Evolutionary conservation across 306 rosid genomes (phyloP).

Genomic region (Malus fusca): DNA sequence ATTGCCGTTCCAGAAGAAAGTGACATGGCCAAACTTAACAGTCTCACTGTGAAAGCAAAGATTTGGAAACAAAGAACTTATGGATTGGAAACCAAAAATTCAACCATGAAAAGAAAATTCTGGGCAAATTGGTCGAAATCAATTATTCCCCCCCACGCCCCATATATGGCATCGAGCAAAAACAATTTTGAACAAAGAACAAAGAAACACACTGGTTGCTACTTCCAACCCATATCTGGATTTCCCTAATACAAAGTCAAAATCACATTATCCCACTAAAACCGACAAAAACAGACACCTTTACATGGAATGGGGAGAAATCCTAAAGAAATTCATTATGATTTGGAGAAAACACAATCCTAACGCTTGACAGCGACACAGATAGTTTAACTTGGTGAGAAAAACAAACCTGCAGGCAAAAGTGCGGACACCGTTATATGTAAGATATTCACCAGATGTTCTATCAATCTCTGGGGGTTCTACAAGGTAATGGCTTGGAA

Average conservation of each 20-base stretch:
- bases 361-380: background rate
- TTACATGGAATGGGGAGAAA: background rate
- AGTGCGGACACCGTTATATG: constrained; percentile 70
- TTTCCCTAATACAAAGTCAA: background rate
- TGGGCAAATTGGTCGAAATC: background rate
- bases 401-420: constrained; percentile 86
- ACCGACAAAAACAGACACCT: background rate
- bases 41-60: constrained; percentile 58
- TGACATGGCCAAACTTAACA: constrained; percentile 96
- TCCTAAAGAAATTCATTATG: background rate
- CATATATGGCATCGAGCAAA: background rate
- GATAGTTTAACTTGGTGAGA: background rate
- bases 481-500: constrained; percentile 85
- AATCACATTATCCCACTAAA: background rate
- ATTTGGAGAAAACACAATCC: background rate
- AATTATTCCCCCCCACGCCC: background rate
- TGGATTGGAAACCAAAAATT: background rate
- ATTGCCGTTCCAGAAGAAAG: constrained; percentile 98
- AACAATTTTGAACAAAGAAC: background rate
- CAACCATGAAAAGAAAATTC: background rate
- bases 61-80: background rate
- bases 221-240: background rate
- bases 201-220: background rate
- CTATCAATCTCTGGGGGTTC: constrained; percentile 93
- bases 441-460: constrained; percentile 98